Evolutionary conservation across 352 stramenopile species (phyloP).

Genomic region (Pythium aristosporum): DNA sequence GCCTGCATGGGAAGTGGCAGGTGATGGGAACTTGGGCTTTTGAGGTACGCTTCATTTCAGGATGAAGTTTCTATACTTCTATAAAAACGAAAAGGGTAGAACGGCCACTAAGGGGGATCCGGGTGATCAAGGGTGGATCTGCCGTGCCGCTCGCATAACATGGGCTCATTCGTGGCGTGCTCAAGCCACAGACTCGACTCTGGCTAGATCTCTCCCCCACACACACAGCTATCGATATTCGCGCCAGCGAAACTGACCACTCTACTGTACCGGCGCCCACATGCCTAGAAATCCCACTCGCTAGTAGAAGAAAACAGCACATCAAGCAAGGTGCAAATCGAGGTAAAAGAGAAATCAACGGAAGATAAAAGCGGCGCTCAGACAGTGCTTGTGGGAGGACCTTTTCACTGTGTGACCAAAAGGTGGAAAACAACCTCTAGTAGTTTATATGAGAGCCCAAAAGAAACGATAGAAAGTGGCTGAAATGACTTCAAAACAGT

Average conservation of each 20-base stretch:
- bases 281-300: slow-evolving; percentile 1
- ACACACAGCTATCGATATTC: not conserved
- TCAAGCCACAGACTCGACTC: slow-evolving; percentile 4
- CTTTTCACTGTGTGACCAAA: not conserved
- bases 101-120: not conserved
- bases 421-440: not conserved
- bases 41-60: slow-evolving; percentile 13
- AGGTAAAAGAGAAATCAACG: not conserved
- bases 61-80: not conserved
- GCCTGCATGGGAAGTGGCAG: slow-evolving; percentile 21
- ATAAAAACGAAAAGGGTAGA: slow-evolving; percentile 12
- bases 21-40: not conserved
- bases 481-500: not conserved
- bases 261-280: slow-evolving; percentile 6
- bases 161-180: slow-evolving; percentile 2
- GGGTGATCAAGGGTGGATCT: no score
- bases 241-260: slow-evolving; percentile 9
- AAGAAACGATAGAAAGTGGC: not conserved
- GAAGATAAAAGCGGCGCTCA: slow-evolving; percentile 5
- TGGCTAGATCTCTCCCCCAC: not conserved
- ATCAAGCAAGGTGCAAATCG: not conserved
- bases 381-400: not conserved
- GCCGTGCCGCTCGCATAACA: not conserved
- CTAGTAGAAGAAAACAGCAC: not conserved
- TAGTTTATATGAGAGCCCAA: not conserved